phyloP scores from a whole-genome alignment of 257 asterid species.

The Oldenlandia corymbosa region DNA sequence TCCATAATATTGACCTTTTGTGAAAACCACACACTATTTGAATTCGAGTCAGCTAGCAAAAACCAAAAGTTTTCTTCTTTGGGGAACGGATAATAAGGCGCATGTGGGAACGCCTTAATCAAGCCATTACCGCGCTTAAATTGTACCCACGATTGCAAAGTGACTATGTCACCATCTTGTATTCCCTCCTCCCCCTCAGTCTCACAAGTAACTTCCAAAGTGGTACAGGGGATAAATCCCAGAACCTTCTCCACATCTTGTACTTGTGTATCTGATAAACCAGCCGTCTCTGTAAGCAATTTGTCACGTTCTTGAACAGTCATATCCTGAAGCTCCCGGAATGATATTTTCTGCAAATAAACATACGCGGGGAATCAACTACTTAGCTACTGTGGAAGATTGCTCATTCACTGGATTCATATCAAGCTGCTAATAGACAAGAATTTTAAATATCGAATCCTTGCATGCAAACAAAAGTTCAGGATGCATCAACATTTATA shows the following conservation, averaged over 20 bases:
- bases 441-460: background rate
- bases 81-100: slow-evolving; percentile 71
- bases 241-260: slow-evolving; percentile 75
- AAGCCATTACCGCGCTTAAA: slow-evolving; percentile 68
- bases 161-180: slow-evolving; percentile 81
- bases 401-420: background rate
- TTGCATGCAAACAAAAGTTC: background rate
- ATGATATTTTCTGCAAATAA: slow-evolving; percentile 47
- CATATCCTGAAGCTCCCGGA: slow-evolving; percentile 59
- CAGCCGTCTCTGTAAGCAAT: slow-evolving; percentile 57
- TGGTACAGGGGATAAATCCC: slow-evolving; percentile 58
- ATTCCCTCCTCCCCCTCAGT: slow-evolving; percentile 92
- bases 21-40: slow-evolving; percentile 73
- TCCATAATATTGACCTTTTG: slow-evolving; percentile 62
- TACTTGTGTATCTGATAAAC: slow-evolving; percentile 45
- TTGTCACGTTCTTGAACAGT: slow-evolving; percentile 49
- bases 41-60: slow-evolving; percentile 64
- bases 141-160: slow-evolving; percentile 76
- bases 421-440: background rate
- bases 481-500: background rate
- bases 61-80: slow-evolving; percentile 92
- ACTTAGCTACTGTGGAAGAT: background rate
- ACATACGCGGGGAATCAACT: slow-evolving; percentile 9
- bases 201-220: slow-evolving; percentile 63
- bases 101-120: slow-evolving; percentile 63